Evolutionary conservation across 208 protist genomes (phyloP), one percentile per base, ranked within the genome.

Genomic region (Crithidia sp.): DNA sequence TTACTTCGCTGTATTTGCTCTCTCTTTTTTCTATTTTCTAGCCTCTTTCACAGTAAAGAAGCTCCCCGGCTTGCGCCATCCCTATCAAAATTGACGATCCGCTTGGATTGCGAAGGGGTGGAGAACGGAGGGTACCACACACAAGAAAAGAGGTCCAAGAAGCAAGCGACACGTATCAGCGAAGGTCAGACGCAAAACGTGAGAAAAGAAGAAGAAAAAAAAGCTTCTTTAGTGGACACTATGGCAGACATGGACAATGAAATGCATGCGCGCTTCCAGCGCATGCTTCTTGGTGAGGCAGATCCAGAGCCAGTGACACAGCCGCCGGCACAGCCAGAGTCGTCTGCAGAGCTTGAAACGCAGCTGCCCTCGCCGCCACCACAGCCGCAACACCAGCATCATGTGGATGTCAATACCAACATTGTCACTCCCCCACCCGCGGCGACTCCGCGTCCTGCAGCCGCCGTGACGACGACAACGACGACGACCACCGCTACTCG

Each of bases 221-320:
- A 14, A 58, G 54, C 5, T 13, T 6, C 14, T 55, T 55, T 55
- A 2, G 50, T 55, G 7, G 28, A 28, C 28, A 28, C 28, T 28
- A 54, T 37, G 60, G 12, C 19, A 19, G 28, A 43, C 37, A 67
- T 69, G 52, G 64, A 69, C 53, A 69, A 69, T n/a, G 64, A 69
- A 28, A 40, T 40, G n/a, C 64, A 69, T 39, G 64, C 64, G 16
- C 64, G 64, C 4, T 69, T 69, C 47, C 64, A 69, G 64, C 64
- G 64, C 4, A 69, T 69, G 64, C 64, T 69, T 28, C 40, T 69
- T 0, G 64, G 64, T 40, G 49, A 60, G 52, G 52, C 53, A 2
- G 64, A 69, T 2, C 64, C 52, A 0, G 52, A 69, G 58, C 41
- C 58, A 52, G 45, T 49, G 12, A 7, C 59, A 0, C 13, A 62